phyloP scores from a whole-genome alignment of 1,139 yeast species.

The Kodamaea suecica region DNA sequence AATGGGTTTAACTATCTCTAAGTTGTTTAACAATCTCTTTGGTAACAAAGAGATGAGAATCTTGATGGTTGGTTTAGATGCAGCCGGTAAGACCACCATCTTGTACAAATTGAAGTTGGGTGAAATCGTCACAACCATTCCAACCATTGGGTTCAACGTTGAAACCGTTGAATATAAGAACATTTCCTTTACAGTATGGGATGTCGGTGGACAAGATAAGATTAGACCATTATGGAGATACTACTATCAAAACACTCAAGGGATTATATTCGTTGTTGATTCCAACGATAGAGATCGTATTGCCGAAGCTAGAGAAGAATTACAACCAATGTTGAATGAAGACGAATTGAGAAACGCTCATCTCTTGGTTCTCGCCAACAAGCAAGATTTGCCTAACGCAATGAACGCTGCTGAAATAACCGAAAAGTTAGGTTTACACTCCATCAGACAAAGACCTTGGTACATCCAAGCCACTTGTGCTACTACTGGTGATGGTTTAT shows the following conservation, averaged over 20 bases:
- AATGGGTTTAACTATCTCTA: constrained; percentile 89
- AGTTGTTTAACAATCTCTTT: constrained; percentile 81
- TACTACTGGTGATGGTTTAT: constrained; percentile 86
- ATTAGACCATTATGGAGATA: constrained; percentile 96
- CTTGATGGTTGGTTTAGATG: constrained; percentile 91
- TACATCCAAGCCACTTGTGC: constrained; percentile 88
- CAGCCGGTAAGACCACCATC: constrained; percentile 91
- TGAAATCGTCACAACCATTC: constrained; percentile 89
- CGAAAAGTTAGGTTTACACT: constrained; percentile 77
- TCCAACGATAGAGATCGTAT: constrained; percentile 93
- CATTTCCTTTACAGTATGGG: constrained; percentile 94
- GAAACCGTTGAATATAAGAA: constrained; percentile 94
- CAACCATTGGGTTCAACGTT: constrained; percentile 92
- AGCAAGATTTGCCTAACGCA: constrained; percentile 91
- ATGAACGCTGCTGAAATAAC: constrained; percentile 90
- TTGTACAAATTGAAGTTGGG: constrained; percentile 86
- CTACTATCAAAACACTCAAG: constrained; percentile 91
- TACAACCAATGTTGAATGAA: constrained; percentile 92
- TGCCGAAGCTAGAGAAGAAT: constrained; percentile 88
- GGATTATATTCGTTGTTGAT: constrained; percentile 90
- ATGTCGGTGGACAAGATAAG: constrained; percentile 97
- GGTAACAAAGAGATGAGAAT: constrained; percentile 86
- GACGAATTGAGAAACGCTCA: constrained; percentile 91
- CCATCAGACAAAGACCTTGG: constrained; percentile 88
- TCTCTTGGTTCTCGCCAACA: constrained; percentile 85